phyloP scores from a whole-genome alignment of 2,329 filamentous ascomycete species.

The Mariannaea elegans region DNA sequence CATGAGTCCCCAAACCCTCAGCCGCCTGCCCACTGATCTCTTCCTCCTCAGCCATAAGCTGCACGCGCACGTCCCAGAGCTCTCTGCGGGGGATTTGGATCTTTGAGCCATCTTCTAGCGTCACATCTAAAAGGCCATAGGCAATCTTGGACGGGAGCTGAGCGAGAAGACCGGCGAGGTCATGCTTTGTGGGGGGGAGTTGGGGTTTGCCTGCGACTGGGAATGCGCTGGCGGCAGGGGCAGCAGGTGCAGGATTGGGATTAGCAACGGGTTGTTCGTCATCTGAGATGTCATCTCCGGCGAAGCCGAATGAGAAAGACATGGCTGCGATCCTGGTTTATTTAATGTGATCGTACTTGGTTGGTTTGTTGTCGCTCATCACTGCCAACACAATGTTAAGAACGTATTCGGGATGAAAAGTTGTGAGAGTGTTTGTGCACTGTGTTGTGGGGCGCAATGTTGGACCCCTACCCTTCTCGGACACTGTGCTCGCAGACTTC shows the following conservation, averaged over 20 bases:
- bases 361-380: too few species aligned
- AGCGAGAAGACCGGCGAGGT: constrained; percentile 60
- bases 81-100: constrained; percentile 75
- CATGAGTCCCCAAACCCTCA: constrained; percentile 69
- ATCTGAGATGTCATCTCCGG: constrained; percentile 69
- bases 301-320: constrained; percentile 69
- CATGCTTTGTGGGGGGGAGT: constrained; percentile 63
- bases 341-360: background rate
- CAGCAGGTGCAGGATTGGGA: constrained; percentile 21
- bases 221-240: constrained; percentile 57
- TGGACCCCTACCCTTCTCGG: constrained; percentile 6
- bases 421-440: constrained; percentile 34
- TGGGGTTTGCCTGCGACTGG: constrained; percentile 69
- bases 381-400: background rate
- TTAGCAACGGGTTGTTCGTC: constrained; percentile 44
- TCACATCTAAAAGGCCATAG: constrained; percentile 69
- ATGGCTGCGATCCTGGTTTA: constrained; percentile 33
- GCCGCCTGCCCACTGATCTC: constrained; percentile 47
- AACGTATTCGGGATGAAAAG: constrained; percentile 23
- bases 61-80: constrained; percentile 82
- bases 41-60: constrained; percentile 79
- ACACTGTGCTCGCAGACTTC: constrained; percentile 30
- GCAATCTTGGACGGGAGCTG: constrained; percentile 77
- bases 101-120: constrained; percentile 61
- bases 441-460: constrained; percentile 37